Evolutionary conservation across 768 basidiomycete genomes (phyloP).

Genomic region (Xerocomus spinulosus): DNA sequence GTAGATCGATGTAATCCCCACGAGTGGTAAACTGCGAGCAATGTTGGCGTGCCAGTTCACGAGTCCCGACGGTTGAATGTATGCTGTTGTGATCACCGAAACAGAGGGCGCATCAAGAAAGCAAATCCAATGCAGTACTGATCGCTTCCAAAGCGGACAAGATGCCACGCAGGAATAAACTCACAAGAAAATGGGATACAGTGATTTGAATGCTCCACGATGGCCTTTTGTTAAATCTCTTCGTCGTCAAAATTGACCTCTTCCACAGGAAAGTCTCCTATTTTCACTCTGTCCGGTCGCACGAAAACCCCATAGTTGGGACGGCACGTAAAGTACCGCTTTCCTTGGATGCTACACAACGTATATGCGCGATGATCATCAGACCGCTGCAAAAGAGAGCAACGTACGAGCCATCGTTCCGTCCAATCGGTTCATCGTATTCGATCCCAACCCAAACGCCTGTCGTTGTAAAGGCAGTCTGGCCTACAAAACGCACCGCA

Average conservation of each 20-base stretch:
- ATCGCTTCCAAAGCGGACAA: too few species aligned
- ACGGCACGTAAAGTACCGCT: constrained; percentile 77
- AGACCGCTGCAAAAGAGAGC: background rate
- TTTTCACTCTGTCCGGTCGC: constrained; percentile 69
- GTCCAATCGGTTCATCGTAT: constrained; percentile 93
- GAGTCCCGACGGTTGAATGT: too few species aligned
- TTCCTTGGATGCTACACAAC: constrained; percentile 66
- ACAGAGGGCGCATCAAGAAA: too few species aligned
- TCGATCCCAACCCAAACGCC: constrained; percentile 89
- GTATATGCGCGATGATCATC: background rate
- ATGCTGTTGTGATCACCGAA: too few species aligned
- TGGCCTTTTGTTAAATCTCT: constrained; percentile 49
- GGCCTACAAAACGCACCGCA: constrained; percentile 79
- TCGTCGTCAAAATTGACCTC: constrained; percentile 75
- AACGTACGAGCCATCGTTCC: constrained; percentile 91
- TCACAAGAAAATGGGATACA: too few species aligned
- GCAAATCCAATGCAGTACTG: too few species aligned
- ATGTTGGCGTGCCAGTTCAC: too few species aligned
- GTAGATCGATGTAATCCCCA: background rate
- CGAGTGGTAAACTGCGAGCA: too few species aligned
- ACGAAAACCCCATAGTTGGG: constrained; percentile 84
- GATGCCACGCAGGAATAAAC: too few species aligned
- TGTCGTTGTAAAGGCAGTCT: constrained; percentile 62
- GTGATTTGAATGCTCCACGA: too few species aligned
- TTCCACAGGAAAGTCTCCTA: constrained; percentile 85